Base-by-base conservation (phyloP, 176 grass and related monocot genomes). In the Carex parvula region DNA sequence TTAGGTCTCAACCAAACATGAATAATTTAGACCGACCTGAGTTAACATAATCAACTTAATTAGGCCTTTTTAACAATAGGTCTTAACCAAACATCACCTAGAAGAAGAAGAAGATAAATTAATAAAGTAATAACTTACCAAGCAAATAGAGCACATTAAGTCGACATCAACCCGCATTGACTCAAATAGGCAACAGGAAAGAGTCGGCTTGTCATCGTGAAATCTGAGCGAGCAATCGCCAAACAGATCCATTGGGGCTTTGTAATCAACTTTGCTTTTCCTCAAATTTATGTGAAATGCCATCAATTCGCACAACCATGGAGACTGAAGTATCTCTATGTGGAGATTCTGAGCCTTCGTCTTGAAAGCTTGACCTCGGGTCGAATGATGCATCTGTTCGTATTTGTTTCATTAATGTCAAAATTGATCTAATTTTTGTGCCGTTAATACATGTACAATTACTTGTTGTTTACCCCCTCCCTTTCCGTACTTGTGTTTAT, bases 301-400 rank as follows among this genome's bases (percentile, higher is more conserved):
- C 90, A 98, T 94, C 2, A 98, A 79, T 64, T 98, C 92, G 0
- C 79, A 91, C 3, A 98, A 79, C 86, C 92, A 94, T 71, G 95
- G 95, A 44, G 95, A 98, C 26, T 98, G 92, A 53, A 98, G 95
- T 65, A 98, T 94, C 76, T 98, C 95, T 60, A 98, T 94, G 75
- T 90, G 95, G 81, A 94, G 74, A 18, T 83, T 98, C 77, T 93
- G 92, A 6, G 95, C 92, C 68, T 94, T 89, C 8, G 91, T 84
- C 85, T 90, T 98, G 89, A 98, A 98, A 37, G 90, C 91, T 69
- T 93, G 92, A 3, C 95, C 95, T 87, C 93, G 90, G 77, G 92
- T 98, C 12, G 95, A 98, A 88, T 93, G 94, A 71, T 98, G 95
- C 81, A 98, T 64, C 95, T 98, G 81, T 55, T 46, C 10, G 14